A percentile compares a stretch with the other conserved stretches of the same genome.
These are phyloP conservation scores for Neoarthrinium moseri DNA, from an alignment of 2,329 filamentous ascomycete genomes.

Conservation along the genomic window DNA sequence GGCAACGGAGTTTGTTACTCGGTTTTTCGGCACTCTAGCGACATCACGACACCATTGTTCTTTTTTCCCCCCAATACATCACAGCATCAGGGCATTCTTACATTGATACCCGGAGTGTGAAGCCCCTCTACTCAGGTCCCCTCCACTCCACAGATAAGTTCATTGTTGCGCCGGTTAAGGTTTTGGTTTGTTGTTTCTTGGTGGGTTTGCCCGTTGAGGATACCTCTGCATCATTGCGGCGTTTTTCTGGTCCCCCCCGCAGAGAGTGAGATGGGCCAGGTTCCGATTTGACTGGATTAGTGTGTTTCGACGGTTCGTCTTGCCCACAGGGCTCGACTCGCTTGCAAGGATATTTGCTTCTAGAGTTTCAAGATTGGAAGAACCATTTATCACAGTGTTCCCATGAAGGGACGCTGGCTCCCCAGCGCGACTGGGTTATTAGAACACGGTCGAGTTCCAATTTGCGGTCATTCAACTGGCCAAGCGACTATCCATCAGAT, in stretches of 20 bases:
- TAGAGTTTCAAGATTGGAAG: neutral
- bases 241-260: slow-evolving; percentile 21
- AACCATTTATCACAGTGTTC: neutral
- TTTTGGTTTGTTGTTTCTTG: slow-evolving; percentile 16
- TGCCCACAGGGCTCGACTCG: no score
- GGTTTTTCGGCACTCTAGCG: slow-evolving; percentile 11
- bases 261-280: slow-evolving; percentile 18
- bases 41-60: slow-evolving; percentile 14
- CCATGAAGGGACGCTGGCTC: slow-evolving; percentile 2
- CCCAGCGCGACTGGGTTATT: neutral
- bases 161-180: slow-evolving; percentile 13
- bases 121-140: slow-evolving; percentile 21
- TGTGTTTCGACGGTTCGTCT: no score
- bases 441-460: neutral
- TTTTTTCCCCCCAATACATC: slow-evolving; percentile 14
- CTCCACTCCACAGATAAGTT: slow-evolving; percentile 27
- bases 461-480: neutral
- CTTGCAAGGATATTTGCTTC: neutral
- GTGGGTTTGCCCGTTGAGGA: slow-evolving; percentile 14
- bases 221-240: slow-evolving; percentile 28
- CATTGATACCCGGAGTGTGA: slow-evolving; percentile 34
- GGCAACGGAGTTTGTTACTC: slow-evolving; percentile 10
- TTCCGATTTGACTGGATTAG: slow-evolving; percentile 11
- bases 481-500: neutral
- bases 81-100: slow-evolving; percentile 27